Conservation (phyloP, 2,329 filamentous ascomycete species). For the Cladorrhinum sp. region DNA sequence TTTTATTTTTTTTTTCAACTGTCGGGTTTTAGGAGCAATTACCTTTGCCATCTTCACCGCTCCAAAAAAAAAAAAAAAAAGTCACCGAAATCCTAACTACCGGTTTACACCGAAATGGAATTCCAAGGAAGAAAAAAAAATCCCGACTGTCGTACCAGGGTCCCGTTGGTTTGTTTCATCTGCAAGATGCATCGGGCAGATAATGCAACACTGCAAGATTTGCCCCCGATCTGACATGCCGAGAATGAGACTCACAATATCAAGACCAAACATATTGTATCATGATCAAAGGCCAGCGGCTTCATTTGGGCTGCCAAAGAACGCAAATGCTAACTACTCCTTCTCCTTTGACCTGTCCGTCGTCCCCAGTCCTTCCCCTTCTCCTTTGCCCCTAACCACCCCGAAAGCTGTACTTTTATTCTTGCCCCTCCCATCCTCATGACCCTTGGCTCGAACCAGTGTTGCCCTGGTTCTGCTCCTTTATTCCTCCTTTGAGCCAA, state of each 20-base stretch:
- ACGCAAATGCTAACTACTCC: conserved; percentile 9
- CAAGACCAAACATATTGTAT: background rate
- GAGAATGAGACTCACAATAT: background rate
- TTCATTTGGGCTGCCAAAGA: conserved; percentile 5
- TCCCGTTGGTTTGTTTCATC: background rate
- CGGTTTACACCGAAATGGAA: background rate
- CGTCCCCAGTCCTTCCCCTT: background rate
- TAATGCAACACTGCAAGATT: background rate
- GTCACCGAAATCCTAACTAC: too few species aligned
- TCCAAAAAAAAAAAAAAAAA: too few species aligned
- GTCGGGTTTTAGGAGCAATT: too few species aligned
- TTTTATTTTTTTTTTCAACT: too few species aligned
- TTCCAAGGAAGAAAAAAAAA: background rate
- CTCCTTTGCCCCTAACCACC: background rate
- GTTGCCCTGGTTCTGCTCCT: conserved; percentile 7
- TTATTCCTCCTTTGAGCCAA: conserved; percentile 18
- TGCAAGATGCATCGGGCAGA: background rate
- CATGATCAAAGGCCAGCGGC: conserved; percentile 5
- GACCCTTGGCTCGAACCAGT: conserved; percentile 1
- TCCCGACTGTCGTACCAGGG: background rate
- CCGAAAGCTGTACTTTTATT: background rate
- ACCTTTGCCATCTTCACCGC: too few species aligned
- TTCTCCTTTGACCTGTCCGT: background rate
- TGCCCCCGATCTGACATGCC: background rate
- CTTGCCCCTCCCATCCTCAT: background rate